Evolutionary conservation across 805 yeast species (phyloP).

Genomic region (Tetrapisispora pingtungensis): DNA sequence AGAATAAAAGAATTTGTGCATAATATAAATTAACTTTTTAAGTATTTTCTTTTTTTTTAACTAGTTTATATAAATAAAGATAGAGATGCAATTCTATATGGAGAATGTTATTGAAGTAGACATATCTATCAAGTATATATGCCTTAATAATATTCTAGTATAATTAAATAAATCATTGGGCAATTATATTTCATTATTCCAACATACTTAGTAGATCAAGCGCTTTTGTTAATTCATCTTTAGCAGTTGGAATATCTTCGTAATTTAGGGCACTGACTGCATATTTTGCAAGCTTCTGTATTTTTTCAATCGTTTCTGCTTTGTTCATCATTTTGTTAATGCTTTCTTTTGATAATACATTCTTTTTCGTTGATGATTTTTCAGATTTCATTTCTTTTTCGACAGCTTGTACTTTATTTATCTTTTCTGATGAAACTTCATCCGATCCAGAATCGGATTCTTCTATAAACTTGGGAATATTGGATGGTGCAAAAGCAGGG

Average conservation of each 20-base stretch:
- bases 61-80: too few species aligned
- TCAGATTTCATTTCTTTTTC: slow-evolving; percentile 1
- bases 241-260: slow-evolving; percentile 64
- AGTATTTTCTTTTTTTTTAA: background rate
- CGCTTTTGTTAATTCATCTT: slow-evolving; percentile 47
- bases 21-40: background rate
- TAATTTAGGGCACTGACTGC: slow-evolving; percentile 73
- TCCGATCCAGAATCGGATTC: background rate
- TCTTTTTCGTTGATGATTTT: background rate
- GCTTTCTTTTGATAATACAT: slow-evolving; percentile 26
- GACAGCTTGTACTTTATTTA: background rate
- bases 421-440: background rate
- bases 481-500: slow-evolving; percentile 1
- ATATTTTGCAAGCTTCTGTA: slow-evolving; percentile 63
- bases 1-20: slow-evolving; percentile 2
- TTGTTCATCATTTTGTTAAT: slow-evolving; percentile 42
- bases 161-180: too few species aligned
- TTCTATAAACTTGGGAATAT: slow-evolving; percentile 4
- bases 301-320: slow-evolving; percentile 45
- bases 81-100: too few species aligned
- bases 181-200: background rate
- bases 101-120: too few species aligned
- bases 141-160: too few species aligned
- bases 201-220: slow-evolving; percentile 31
- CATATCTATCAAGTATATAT: too few species aligned